Evolutionary conservation across 2,329 filamentous ascomycete genomes (phyloP), one percentile per base, ranked within the genome.

Genomic region (Arthrobotrys pseudoclavata): DNA sequence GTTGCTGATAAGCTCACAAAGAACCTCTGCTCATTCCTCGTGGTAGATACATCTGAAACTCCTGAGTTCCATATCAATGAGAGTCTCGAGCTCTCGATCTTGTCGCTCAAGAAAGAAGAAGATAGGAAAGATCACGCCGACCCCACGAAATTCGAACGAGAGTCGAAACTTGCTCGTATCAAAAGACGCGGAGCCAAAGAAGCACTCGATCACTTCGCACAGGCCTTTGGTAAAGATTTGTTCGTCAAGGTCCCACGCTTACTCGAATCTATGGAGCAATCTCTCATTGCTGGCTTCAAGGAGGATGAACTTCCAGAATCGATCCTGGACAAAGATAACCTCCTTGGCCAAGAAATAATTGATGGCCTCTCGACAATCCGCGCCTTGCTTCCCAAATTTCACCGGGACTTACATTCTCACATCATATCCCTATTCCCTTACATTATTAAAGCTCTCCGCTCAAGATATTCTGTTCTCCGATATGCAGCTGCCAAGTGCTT

Each of bases 401-500:
- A 97, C 82, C 83, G 87, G 12, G 88, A 89, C 7, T 87, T 99
- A 0, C 89, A 96, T 83, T 85, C 89, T 26, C 97, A 96, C 84
- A 88, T 98, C 50, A 90, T 96, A 83, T 87, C 91, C 62, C 88
- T 97, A 81, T 88, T 97, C 83, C 94, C 95, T 6, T 87, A 95
- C 42, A 90, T 99, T 66, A 92, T 94, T 80, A 95, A 91, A 83
- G 95, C 93, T 3, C 86, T 99, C 50, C 93, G 95, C 81, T 97
- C 93, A 20, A 89, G 91, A 81, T 87, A 98, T 13, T 96, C 96
- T 1, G 93, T 99, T 1, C 93, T 99, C 83, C 89, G 96, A 45
- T 99, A 99, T 84, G 96, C 95, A 84, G 96, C 96, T 24, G 96
- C 96, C 0, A 99, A 99, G 84, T 98, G 96, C 83, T 90, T 99